Percentiles rank a stretch among this genome's conserved stretches.
phyloP scores from a whole-genome alignment of 352 stramenopile species.

The Phytophthora quininea region DNA sequence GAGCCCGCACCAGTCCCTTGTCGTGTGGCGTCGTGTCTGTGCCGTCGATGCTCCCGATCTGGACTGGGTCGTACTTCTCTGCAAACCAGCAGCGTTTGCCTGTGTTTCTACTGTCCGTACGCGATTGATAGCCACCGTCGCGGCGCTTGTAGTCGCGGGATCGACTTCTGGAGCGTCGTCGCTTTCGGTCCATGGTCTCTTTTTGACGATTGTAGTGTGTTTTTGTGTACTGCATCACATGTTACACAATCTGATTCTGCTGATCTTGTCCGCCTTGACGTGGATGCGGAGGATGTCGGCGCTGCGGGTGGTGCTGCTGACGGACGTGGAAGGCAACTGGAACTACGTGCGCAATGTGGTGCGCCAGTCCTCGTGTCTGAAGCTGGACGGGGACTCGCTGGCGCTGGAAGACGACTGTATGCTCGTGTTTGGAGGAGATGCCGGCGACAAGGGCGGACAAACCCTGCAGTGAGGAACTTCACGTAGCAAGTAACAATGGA shows the following conservation, averaged over 20 bases:
- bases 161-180: slow-evolving; percentile 27
- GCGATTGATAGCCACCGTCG: slow-evolving; percentile 1
- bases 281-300: slow-evolving; percentile 11
- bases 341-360: slow-evolving; percentile 74
- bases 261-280: slow-evolving; percentile 2
- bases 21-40: slow-evolving; percentile 67
- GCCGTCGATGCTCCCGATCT: slow-evolving; percentile 76
- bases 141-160: slow-evolving; percentile 3
- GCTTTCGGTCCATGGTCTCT: slow-evolving; percentile 3
- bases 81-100: slow-evolving; percentile 61
- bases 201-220: background rate
- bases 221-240: slow-evolving; percentile 6
- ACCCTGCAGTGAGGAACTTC: slow-evolving; percentile 70
- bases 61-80: slow-evolving; percentile 66
- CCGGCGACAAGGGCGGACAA: slow-evolving; percentile 90
- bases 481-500: background rate
- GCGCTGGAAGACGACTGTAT: slow-evolving; percentile 72
- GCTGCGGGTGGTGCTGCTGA: slow-evolving; percentile 71
- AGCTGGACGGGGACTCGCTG: slow-evolving; percentile 44
- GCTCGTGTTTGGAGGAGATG: slow-evolving; percentile 92
- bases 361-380: slow-evolving; percentile 63
- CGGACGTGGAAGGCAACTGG: slow-evolving; percentile 85
- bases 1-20: slow-evolving; percentile 62
- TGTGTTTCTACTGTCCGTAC: background rate
- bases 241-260: slow-evolving; percentile 2